Percentiles rank a stretch among this genome's conserved stretches.
These are phyloP conservation scores for Breynia disticha DNA, from an alignment of 441 rosid species.

Conservation along the genomic window DNA sequence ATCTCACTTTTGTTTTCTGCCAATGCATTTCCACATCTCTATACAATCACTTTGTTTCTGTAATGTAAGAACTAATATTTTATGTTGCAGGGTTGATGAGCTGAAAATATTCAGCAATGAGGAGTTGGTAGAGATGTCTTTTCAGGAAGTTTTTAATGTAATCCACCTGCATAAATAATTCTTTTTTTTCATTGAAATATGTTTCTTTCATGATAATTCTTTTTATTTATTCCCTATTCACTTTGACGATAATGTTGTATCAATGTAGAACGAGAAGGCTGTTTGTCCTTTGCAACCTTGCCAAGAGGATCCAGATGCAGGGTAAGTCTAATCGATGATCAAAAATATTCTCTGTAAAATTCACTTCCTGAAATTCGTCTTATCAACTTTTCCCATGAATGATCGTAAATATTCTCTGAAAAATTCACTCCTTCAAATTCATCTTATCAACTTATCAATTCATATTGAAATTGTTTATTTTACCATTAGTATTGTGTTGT, in stretches of 20 bases:
- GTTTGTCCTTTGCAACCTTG: slow-evolving; percentile 15
- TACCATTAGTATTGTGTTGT: too few species aligned
- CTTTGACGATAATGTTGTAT: background rate
- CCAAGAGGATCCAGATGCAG: slow-evolving; percentile 12
- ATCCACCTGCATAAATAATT: too few species aligned
- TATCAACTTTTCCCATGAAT: too few species aligned
- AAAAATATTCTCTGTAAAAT: too few species aligned
- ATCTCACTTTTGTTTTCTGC: background rate
- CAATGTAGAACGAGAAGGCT: slow-evolving; percentile 21
- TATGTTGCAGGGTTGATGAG: slow-evolving; percentile 36
- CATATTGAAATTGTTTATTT: too few species aligned
- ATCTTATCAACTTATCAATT: too few species aligned
- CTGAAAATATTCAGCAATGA: slow-evolving; percentile 52
- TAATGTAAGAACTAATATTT: background rate
- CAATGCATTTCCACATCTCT: background rate
- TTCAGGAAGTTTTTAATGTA: slow-evolving; percentile 45
- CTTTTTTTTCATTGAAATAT: background rate
- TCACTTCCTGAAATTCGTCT: too few species aligned
- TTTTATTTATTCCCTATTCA: background rate
- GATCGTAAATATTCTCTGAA: background rate
- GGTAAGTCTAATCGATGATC: slow-evolving; percentile 16
- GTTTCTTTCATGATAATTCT: background rate
- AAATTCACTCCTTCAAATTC: too few species aligned
- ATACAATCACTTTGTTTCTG: background rate
- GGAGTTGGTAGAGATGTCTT: slow-evolving; percentile 60